Evolutionary conservation across 169 alveolate genomes (phyloP).

Genomic region (Amoebophrya sp.): DNA sequence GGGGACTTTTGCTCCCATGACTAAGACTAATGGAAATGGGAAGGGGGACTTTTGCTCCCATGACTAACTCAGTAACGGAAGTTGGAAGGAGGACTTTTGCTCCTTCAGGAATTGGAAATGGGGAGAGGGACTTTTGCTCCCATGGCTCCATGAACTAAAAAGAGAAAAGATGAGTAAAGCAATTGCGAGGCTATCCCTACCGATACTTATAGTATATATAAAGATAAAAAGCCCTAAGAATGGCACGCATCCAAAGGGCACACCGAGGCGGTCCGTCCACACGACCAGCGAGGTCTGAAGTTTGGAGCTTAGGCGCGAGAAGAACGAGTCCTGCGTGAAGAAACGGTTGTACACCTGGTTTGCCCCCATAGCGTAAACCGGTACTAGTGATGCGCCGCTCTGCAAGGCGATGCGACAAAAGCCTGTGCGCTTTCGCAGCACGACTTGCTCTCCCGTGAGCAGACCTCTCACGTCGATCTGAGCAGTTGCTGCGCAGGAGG

Average conservation of each 20-base stretch:
- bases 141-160: too few species aligned
- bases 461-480: neutral
- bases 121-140: neutral
- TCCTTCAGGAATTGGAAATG: neutral
- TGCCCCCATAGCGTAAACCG: neutral
- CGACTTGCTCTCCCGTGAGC: neutral
- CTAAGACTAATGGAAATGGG: too few species aligned
- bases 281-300: neutral
- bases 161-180: too few species aligned
- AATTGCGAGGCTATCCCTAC: too few species aligned
- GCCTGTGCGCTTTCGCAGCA: neutral
- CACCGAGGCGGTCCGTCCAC: constrained; percentile 7
- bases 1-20: too few species aligned
- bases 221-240: too few species aligned
- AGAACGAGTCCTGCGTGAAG: neutral
- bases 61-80: too few species aligned
- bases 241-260: neutral
- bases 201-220: too few species aligned
- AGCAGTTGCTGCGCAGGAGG: neutral
- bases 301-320: neutral
- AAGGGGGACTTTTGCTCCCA: too few species aligned
- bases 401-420: neutral
- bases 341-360: neutral
- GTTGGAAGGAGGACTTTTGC: too few species aligned
- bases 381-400: neutral